Conservation (phyloP, 2,329 filamentous ascomycete species). For the Pestalotiopsis sp. region DNA sequence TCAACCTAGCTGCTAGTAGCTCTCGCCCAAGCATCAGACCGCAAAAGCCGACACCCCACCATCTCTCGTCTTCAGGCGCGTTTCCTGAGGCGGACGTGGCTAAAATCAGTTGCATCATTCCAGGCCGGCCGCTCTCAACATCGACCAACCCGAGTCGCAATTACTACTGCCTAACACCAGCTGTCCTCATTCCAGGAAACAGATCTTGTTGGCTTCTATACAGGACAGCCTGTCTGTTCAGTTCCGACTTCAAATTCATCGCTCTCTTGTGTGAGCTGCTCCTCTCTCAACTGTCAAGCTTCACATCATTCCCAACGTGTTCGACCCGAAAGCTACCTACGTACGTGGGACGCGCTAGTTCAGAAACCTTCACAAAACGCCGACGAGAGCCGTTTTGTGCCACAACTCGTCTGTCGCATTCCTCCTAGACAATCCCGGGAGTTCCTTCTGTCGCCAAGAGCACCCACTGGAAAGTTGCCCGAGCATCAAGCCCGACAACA, state of each 20-base stretch:
- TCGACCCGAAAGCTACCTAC: not conserved
- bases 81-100: conserved; percentile 4
- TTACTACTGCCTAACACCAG: conserved; percentile 15
- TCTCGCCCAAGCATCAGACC: too few relatives aligned
- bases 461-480: too few relatives aligned
- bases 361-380: too few relatives aligned
- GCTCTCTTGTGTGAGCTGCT: not conserved
- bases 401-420: conserved; percentile 21
- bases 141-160: not conserved
- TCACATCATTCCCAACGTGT: not conserved
- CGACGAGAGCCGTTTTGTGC: too few relatives aligned
- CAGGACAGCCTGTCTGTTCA: not conserved
- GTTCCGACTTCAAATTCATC: not conserved
- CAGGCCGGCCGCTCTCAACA: not conserved
- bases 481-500: too few relatives aligned
- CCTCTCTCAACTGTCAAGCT: not conserved
- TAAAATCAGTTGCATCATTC: conserved; percentile 13
- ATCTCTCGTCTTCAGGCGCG: not conserved
- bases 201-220: not conserved
- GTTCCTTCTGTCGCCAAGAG: too few relatives aligned
- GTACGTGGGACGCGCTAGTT: not conserved
- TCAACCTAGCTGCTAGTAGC: too few relatives aligned
- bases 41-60: not conserved
- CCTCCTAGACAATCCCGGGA: not conserved
- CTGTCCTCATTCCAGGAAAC: conserved; percentile 5